phyloP scores from a whole-genome alignment of 2,329 filamentous ascomycete species.

The Fusarium buharicum region DNA sequence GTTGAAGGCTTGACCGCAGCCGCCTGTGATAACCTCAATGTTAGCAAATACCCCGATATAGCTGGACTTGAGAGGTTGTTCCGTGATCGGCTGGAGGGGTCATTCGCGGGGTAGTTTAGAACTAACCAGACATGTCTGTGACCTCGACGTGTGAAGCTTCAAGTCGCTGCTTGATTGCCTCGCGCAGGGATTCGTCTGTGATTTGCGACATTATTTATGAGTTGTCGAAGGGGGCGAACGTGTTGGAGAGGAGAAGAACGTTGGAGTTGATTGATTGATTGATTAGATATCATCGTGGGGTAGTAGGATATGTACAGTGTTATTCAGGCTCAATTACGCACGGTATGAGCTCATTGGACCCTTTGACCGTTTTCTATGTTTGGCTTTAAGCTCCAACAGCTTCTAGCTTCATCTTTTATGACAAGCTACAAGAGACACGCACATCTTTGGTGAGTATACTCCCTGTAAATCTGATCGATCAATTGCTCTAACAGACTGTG shows the following conservation, averaged over 20 bases:
- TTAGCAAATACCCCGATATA: conserved; percentile 12
- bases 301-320: conserved; percentile 35
- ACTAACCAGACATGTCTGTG: conserved; percentile 88
- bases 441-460: conserved; percentile 9
- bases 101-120: conserved; percentile 10
- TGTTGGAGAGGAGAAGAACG: conserved; percentile 1
- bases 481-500: background rate
- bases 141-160: conserved; percentile 84
- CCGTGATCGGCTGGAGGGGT: conserved; percentile 32
- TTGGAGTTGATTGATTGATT: conserved; percentile 46
- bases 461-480: background rate
- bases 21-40: conserved; percentile 54
- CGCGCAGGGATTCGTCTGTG: conserved; percentile 76
- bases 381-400: conserved; percentile 16
- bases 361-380: conserved; percentile 15
- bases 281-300: conserved; percentile 52
- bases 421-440: background rate
- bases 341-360: conserved; percentile 51
- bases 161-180: conserved; percentile 75
- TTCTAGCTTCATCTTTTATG: conserved; percentile 15
- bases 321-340: conserved; percentile 14
- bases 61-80: background rate
- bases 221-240: conserved; percentile 4
- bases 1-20: conserved; percentile 71
- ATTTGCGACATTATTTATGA: conserved; percentile 65